Conservation (phyloP, 306 rosid species). For the Parietaria judaica region DNA sequence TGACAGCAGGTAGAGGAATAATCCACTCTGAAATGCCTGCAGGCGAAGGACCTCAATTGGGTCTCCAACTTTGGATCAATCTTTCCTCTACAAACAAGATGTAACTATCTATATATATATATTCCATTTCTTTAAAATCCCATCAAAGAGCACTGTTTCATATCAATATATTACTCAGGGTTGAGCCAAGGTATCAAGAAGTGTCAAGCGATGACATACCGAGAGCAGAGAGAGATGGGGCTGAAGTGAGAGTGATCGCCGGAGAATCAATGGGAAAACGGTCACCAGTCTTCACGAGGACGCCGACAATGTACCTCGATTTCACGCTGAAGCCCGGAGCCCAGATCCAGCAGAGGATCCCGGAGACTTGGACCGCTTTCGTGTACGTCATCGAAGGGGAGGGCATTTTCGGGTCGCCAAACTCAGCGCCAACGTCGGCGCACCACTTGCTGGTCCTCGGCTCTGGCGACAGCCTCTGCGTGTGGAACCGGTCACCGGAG, state of each 20-base stretch:
- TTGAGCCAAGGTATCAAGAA: slow-evolving; percentile 84
- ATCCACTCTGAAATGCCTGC: slow-evolving; percentile 97
- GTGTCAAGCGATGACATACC: slow-evolving; percentile 55
- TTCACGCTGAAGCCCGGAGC: slow-evolving; percentile 53
- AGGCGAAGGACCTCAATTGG: slow-evolving; percentile 63
- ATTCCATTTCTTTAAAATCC: background rate
- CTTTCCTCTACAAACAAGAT: slow-evolving; percentile 65
- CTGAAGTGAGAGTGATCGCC: slow-evolving; percentile 69
- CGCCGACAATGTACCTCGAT: slow-evolving; percentile 81
- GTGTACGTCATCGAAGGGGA: slow-evolving; percentile 80
- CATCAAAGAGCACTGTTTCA: background rate
- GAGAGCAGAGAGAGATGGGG: slow-evolving; percentile 58
- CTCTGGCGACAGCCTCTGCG: slow-evolving; percentile 60
- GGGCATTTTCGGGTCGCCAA: slow-evolving; percentile 55
- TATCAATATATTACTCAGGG: slow-evolving; percentile 29
- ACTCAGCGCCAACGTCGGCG: slow-evolving; percentile 31
- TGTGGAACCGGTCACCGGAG: slow-evolving; percentile 75
- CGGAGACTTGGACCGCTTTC: slow-evolving; percentile 70
- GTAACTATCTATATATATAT: slow-evolving; percentile 23
- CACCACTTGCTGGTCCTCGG: slow-evolving; percentile 65
- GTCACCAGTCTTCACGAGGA: slow-evolving; percentile 72
- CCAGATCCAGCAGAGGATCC: slow-evolving; percentile 58
- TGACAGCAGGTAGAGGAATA: slow-evolving; percentile 98
- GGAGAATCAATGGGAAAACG: slow-evolving; percentile 81
- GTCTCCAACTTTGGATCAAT: slow-evolving; percentile 93